Evolutionary conservation across 106 monocot genomes (phyloP).

Genomic region (Dendrobium catenatum): DNA sequence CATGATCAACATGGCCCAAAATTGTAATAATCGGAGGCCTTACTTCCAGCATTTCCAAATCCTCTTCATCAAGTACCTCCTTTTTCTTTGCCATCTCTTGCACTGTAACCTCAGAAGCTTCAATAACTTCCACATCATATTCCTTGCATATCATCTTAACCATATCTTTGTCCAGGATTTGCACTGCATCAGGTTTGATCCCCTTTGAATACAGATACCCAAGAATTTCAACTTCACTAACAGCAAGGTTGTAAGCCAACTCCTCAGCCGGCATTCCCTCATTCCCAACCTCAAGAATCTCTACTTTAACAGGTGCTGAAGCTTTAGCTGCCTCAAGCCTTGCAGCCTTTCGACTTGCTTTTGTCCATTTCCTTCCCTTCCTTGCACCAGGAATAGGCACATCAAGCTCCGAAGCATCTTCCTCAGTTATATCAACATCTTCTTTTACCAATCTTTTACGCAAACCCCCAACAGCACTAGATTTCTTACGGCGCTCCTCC

Average conservation of each 20-base stretch:
- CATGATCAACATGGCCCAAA: slow-evolving; percentile 99
- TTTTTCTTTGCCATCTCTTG: slow-evolving; percentile 98
- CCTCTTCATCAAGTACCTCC: slow-evolving; percentile 72
- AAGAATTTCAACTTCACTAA: slow-evolving; percentile 66
- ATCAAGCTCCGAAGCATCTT: slow-evolving; percentile 52
- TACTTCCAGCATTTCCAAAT: slow-evolving; percentile 63
- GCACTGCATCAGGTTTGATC: slow-evolving; percentile 51
- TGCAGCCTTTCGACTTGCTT: slow-evolving; percentile 70
- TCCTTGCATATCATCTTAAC: slow-evolving; percentile 98
- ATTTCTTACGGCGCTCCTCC: slow-evolving; percentile 62
- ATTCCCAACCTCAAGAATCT: slow-evolving; percentile 89
- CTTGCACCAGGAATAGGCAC: slow-evolving; percentile 69
- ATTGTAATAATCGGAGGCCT: slow-evolving; percentile 94
- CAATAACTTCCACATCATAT: slow-evolving; percentile 89
- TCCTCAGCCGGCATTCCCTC: slow-evolving; percentile 86
- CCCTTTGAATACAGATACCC: slow-evolving; percentile 61
- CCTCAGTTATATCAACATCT: slow-evolving; percentile 22
- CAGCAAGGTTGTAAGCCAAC: slow-evolving; percentile 66
- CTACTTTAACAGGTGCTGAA: slow-evolving; percentile 77
- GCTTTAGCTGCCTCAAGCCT: slow-evolving; percentile 64
- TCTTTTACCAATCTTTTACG: slow-evolving; percentile 50
- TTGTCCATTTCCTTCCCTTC: slow-evolving; percentile 81
- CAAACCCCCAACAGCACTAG: slow-evolving; percentile 28
- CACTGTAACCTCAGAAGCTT: slow-evolving; percentile 47
- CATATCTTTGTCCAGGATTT: slow-evolving; percentile 69